Base-by-base conservation (phyloP, 163 green algal species). In the Chlamydomonas reinhardtii region DNA sequence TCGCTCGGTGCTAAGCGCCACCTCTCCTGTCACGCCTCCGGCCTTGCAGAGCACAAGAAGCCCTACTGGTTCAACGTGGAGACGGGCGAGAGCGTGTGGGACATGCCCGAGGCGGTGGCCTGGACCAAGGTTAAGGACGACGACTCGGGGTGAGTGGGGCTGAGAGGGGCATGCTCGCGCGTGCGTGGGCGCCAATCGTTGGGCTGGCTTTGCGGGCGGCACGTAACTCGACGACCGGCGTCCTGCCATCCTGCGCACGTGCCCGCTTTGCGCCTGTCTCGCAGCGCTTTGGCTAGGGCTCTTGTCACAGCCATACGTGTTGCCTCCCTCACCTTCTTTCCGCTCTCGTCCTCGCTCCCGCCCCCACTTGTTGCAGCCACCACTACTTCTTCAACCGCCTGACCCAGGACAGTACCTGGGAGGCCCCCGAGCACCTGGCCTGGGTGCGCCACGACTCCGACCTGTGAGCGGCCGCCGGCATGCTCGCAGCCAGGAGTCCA, bases 21-120 rank as follows among this genome's bases (percentile, higher is more conserved):
- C n/a, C n/a, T n/a, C n/a, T n/a, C n/a, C n/a, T n/a, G n/a, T n/a
- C n/a, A n/a, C n/a, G n/a, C n/a, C n/a, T n/a, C 39, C 39, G 39
- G 5, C 5, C 39, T 5, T 8, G 27, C 72, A 85, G 79, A 77
- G 68, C 69, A 71, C 35, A 34, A 64, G 2, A 85, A 77, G 65
- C 37, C 64, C 0, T 91, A 84, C 82, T 91, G 79, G 70, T 89
- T 64, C 82, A 91, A 91, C 64, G 74, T 91, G 1, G 75, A 81
- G 82, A 83, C 76, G 16, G 82, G 88, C 48, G 76, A 89, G 25
- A 77, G 75, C 48, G 78, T 77, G 15, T 91, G 88, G 88, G 88
- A 91, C 4, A 71, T 84, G 71, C 88, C 88, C 39, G 48, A 71
- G 11, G 88, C 79, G 0, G 72, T 91, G 69, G 88, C 84, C 43